Percentiles rank a stretch among this genome's conserved stretches.
Evolutionary conservation across 2,329 filamentous ascomycete species (phyloP).

Genomic region (Pseudomassariella vexata): DNA sequence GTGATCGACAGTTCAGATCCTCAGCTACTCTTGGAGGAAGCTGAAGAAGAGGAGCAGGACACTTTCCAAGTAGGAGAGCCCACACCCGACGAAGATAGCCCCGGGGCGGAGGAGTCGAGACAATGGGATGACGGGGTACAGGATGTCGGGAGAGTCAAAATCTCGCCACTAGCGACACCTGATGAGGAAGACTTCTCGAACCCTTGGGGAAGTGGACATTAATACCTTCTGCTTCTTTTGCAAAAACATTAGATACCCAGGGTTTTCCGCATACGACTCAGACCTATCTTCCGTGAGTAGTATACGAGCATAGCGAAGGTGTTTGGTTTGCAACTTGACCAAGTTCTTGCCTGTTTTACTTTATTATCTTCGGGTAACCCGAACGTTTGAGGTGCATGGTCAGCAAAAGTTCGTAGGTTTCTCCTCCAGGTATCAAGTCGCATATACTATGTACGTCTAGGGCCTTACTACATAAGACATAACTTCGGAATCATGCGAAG

Average conservation of each 20-base stretch:
- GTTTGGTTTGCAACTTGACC: no score
- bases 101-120: constrained; percentile 7
- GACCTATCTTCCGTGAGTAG: neutral
- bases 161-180: constrained; percentile 10
- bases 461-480: no score
- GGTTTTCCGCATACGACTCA: no score
- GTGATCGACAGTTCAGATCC: constrained; percentile 23
- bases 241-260: constrained; percentile 5
- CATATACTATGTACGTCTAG: no score
- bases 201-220: constrained; percentile 30
- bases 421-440: no score
- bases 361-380: no score
- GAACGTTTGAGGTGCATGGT: no score
- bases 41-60: constrained; percentile 20
- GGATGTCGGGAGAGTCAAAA: no score
- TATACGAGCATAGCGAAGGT: constrained; percentile 20
- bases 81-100: constrained; percentile 15
- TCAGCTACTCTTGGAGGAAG: constrained; percentile 25
- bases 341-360: no score
- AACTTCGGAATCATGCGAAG: no score
- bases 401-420: no score
- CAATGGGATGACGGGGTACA: constrained; percentile 6
- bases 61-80: constrained; percentile 16
- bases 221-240: constrained; percentile 2
- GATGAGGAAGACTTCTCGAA: constrained; percentile 38